Conservation (phyloP, 2,329 filamentous ascomycete genomes). For the Nemania bipapillata region DNA sequence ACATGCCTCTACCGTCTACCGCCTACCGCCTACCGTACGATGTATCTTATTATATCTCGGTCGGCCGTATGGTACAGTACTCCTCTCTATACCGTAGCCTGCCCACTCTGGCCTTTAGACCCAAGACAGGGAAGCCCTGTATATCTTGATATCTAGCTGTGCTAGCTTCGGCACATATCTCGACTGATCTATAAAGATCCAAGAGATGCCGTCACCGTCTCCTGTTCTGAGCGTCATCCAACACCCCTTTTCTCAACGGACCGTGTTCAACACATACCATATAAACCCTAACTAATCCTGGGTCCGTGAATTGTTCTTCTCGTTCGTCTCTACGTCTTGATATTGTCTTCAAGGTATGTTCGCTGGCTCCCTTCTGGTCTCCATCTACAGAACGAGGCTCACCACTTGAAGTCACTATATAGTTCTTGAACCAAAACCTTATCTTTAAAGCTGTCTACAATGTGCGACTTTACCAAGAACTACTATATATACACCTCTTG, state of each 20-base stretch:
- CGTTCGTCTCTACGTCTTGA: neutral
- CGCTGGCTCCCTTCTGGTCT: neutral
- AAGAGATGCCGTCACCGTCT: slow-evolving; percentile 43
- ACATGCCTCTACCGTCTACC: slow-evolving; percentile 39
- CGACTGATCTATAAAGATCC: slow-evolving; percentile 43
- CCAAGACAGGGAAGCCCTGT: slow-evolving; percentile 45
- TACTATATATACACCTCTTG: slow-evolving; percentile 81
- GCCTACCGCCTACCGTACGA: slow-evolving; percentile 24
- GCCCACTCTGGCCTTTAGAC: slow-evolving; percentile 42
- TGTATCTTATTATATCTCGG: slow-evolving; percentile 27
- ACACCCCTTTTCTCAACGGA: slow-evolving; percentile 15
- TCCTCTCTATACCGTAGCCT: slow-evolving; percentile 33
- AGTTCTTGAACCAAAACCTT: neutral
- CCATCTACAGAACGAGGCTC: slow-evolving; percentile 21
- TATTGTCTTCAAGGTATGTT: slow-evolving; percentile 32
- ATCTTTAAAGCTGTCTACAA: slow-evolving; percentile 43
- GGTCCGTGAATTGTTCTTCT: neutral
- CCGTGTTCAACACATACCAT: slow-evolving; percentile 7
- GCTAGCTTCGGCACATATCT: slow-evolving; percentile 34
- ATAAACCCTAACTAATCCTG: neutral
- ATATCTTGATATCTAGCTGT: slow-evolving; percentile 39
- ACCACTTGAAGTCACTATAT: slow-evolving; percentile 19
- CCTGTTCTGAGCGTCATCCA: slow-evolving; percentile 30
- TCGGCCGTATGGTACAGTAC: slow-evolving; percentile 37
- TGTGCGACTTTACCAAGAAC: slow-evolving; percentile 77